Evolutionary conservation across 2,329 filamentous ascomycete species (phyloP).

Genomic region (Gyromitra esculenta): DNA sequence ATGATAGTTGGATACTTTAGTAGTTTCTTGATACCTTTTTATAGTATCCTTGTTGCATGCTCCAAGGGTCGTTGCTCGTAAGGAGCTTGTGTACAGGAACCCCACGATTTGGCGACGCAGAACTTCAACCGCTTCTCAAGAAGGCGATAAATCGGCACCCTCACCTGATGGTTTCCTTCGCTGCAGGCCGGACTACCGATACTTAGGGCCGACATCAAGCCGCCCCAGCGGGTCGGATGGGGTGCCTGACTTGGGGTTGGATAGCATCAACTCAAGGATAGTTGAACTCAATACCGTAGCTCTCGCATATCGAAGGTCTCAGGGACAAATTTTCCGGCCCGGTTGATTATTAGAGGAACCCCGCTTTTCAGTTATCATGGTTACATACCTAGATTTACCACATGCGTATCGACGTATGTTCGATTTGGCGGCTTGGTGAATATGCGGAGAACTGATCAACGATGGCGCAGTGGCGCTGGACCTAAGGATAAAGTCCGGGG

Average conservation of each 20-base stretch:
- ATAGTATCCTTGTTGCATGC: conserved; percentile 46
- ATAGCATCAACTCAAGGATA: conserved; percentile 34
- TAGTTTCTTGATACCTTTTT: conserved; percentile 40
- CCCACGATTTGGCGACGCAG: conserved; percentile 16
- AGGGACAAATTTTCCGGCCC: conserved; percentile 33
- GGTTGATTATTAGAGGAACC: conserved; percentile 39
- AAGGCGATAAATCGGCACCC: conserved; percentile 24
- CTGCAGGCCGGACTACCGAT: conserved; percentile 35
- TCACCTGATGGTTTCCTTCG: conserved; percentile 29
- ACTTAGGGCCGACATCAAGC: conserved; percentile 28
- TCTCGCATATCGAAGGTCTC: conserved; percentile 34
- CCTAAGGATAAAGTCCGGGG: conserved; percentile 19
- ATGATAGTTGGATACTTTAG: conserved; percentile 20
- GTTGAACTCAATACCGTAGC: conserved; percentile 35
- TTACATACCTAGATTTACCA: conserved; percentile 43
- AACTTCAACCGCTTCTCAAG: conserved; percentile 29
- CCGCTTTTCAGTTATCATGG: conserved; percentile 44
- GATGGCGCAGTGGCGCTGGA: conserved; percentile 11
- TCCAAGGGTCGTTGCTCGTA: conserved; percentile 32
- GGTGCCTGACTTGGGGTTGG: conserved; percentile 33
- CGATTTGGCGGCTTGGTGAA: conserved; percentile 29
- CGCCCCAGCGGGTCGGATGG: conserved; percentile 37
- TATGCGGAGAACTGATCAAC: conserved; percentile 6
- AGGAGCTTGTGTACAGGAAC: conserved; percentile 14
- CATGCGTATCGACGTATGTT: conserved; percentile 31